These are phyloP conservation scores for Coemansia sp. DNA, from an alignment of 192 early-diverging fungal species.

Conservation along the genomic window DNA sequence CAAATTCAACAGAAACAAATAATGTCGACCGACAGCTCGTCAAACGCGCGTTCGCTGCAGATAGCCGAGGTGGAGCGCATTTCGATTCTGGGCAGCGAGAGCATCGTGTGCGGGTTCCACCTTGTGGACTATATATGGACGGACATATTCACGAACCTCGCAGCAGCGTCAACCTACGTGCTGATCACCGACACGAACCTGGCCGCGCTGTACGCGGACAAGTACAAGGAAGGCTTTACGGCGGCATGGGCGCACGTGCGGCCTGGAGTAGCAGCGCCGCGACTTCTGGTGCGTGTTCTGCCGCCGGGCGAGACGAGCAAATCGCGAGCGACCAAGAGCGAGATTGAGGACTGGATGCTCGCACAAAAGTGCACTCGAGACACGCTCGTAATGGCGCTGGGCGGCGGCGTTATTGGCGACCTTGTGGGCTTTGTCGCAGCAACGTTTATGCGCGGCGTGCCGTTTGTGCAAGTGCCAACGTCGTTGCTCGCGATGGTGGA, in stretches of 20 bases:
- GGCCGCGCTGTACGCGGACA: constrained; percentile 70
- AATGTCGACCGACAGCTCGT: not conserved
- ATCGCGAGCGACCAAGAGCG: constrained; percentile 80
- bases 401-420: constrained; percentile 97
- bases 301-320: constrained; percentile 89
- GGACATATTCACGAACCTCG: constrained; percentile 70
- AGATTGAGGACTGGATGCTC: constrained; percentile 92
- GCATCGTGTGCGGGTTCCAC: constrained; percentile 84
- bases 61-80: constrained; percentile 66
- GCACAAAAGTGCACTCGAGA: constrained; percentile 84
- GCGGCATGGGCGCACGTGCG: constrained; percentile 29
- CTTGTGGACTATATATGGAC: constrained; percentile 70
- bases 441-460: constrained; percentile 96
- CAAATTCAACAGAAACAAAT: not conserved
- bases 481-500: constrained; percentile 97
- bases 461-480: constrained; percentile 94
- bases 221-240: constrained; percentile 58
- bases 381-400: constrained; percentile 88
- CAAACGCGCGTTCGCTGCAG: constrained; percentile 20
- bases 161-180: constrained; percentile 78
- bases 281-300: constrained; percentile 74
- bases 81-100: constrained; percentile 84
- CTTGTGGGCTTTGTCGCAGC: constrained; percentile 95
- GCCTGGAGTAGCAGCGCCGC: constrained; percentile 27
- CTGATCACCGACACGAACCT: constrained; percentile 87